Percentiles rank a stretch among this genome's conserved stretches.
Conservation (phyloP, 2,329 filamentous ascomycete species). For the Sporothrix phasma region DNA sequence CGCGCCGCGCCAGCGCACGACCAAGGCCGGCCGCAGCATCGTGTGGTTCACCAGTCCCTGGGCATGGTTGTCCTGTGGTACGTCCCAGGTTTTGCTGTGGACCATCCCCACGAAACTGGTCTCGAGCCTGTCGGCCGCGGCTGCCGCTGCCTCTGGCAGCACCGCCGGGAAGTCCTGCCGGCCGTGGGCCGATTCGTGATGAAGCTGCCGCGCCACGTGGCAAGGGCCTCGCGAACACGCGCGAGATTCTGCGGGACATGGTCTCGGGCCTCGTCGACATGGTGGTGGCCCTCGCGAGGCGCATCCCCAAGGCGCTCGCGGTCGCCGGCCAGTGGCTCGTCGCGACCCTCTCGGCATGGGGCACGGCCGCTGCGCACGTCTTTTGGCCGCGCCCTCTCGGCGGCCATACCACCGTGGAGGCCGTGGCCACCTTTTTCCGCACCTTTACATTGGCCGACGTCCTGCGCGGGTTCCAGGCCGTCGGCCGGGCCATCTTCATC, state of each 20-base stretch:
- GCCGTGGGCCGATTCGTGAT: background rate
- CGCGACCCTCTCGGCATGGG: conserved; percentile 10
- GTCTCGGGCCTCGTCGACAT: conserved; percentile 19
- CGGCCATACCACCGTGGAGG: conserved; percentile 30
- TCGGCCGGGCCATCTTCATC: conserved; percentile 22
- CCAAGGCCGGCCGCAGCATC: conserved; percentile 2
- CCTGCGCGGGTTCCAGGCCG: conserved; percentile 27
- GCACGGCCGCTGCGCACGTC: conserved; percentile 22
- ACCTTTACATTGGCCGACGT: conserved; percentile 32
- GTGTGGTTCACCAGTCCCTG: background rate
- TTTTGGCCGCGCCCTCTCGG: conserved; percentile 24
- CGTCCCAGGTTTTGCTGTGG: conserved; percentile 2
- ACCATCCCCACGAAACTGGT: background rate
- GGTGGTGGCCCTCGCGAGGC: background rate
- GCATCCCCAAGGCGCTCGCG: background rate
- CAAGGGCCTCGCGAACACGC: conserved; percentile 6
- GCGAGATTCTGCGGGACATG: background rate
- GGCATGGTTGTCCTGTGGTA: background rate
- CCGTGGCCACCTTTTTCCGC: conserved; percentile 28
- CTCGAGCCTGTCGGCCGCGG: background rate
- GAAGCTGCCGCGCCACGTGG: conserved; percentile 17
- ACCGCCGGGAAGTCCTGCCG: conserved; percentile 21
- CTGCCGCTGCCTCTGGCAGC: conserved; percentile 19
- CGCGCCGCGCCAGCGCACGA: conserved; percentile 22
- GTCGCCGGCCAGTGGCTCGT: background rate